Base-by-base conservation (phyloP, 73 alveolate species). In the Symbiodinium pilosum region DNA sequence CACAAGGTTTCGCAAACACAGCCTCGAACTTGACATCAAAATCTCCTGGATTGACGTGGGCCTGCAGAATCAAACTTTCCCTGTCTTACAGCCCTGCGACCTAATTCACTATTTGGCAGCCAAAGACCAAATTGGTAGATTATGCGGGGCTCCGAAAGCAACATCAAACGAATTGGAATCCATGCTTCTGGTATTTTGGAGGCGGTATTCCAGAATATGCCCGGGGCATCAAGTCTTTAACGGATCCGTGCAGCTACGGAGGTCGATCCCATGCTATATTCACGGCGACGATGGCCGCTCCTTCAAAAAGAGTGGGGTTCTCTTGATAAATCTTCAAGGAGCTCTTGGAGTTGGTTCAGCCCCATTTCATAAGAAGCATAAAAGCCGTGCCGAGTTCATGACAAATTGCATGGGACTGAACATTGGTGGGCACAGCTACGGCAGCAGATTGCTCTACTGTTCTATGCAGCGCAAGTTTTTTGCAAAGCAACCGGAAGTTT, bases 391-490 rank as follows among this genome's bases (percentile, higher is more conserved):
- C 21, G 68, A 51, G 21, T 51, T 51, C 68, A 16, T 0, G 68
- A 16, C 12, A 24, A 51, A 16, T 51, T 51, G 28, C 28, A 51
- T 51, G 68, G 68, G 68, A 11, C 64, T 47, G 24, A 47, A 47
- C 16, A 47, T 47, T 8, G 64, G 64, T 16, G 64, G 64, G 24
- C 64, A 47, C 64, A 54, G 39, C 83, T 54, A 3, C 52, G 64
- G 56, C 54, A 86, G 94, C 54, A 75, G 94, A 52, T 38, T 47
- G 59, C 52, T 77, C 39, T 75, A 47, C 64, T 47, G 64, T 47
- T 47, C 64, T 16, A 47, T 47, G 64, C 64, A 47, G 64, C 8
- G 64, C 8, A 47, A 47, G 64, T 47, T 47, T 47, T 47, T 11
- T 47, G 64, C 64, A 47, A 47, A 47, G 16, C 64, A 47, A 47